Base-by-base conservation (phyloP, 352 stramenopile species). In the Pythium sukuiense region DNA sequence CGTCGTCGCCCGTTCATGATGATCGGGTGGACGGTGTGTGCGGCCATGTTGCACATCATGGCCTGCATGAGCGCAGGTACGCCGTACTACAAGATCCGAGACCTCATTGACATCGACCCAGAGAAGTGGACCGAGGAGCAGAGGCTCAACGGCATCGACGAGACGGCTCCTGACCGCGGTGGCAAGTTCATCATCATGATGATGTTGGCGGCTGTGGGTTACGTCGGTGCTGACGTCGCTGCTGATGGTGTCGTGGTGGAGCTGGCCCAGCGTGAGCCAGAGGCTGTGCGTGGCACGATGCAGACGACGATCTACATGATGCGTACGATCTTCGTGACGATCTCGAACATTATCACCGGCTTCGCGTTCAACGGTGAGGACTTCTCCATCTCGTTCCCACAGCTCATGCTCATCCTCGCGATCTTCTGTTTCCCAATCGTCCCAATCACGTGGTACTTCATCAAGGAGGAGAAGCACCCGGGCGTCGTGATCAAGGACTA, bases 301-400 rank as follows among this genome's bases (percentile, higher is more conserved):
- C 43, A 49, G 43, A 49, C 43, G 14, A 49, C 43, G 43, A 49
- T 49, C 43, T 49, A 49, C 43, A 49, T 49, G 43, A 49, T 49
- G 43, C 43, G 43, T 12, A 49, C 43, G 16, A 49, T 49, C 43
- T 49, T 49, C 43, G 43, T 49, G 43, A 49, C 43, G 43, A 49
- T 49, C 43, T 49, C 43, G 16, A 49, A 49, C 43, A 49, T 49
- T 18, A 49, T 49, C 43, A 24, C 43, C 5, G 43, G 43, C 43
- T 49, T 49, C 43, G 43, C 43, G 43, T 49, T 49, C 43, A 49
- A 49, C n/a, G 43, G 43, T 12, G 43, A 49, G 43, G 43, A 49
- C 43, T 49, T 49, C n/a, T 49, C 43, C 1, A 49, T 49, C 43
- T 49, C 43, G 16, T 49, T 49, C 18, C 43, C 43, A 8, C 43